Evolutionary conservation across 768 basidiomycete species (phyloP).

Genomic region (Gloeostereum incarnatum): DNA sequence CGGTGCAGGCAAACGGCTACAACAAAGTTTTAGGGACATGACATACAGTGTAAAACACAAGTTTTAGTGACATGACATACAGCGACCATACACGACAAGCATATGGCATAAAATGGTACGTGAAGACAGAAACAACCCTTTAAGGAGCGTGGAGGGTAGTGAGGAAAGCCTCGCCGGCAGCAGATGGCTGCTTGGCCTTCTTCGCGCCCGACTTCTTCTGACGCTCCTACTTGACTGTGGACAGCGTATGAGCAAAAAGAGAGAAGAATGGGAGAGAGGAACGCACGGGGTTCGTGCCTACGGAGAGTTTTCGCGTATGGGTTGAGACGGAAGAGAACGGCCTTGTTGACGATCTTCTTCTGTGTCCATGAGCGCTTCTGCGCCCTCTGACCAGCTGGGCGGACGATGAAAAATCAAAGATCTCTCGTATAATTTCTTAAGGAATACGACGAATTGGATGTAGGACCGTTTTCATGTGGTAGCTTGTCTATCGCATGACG

Average conservation of each 20-base stretch:
- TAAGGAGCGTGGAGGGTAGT: slow-evolving; percentile 79
- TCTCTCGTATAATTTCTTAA: too few relatives aligned
- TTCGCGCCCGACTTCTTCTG: slow-evolving; percentile 53
- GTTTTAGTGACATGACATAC: too few relatives aligned
- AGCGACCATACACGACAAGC: too few relatives aligned
- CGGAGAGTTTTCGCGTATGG: slow-evolving; percentile 95
- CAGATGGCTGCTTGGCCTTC: slow-evolving; percentile 52
- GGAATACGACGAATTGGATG: too few relatives aligned
- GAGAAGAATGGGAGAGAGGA: background rate
- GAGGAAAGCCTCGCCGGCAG: slow-evolving; percentile 80
- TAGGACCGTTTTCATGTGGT: too few relatives aligned
- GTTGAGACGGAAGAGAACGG: slow-evolving; percentile 93
- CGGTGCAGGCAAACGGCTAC: too few relatives aligned
- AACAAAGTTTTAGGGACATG: too few relatives aligned
- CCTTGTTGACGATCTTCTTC: slow-evolving; percentile 97
- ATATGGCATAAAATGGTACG: too few relatives aligned
- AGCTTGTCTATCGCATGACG: too few relatives aligned
- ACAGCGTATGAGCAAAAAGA: slow-evolving; percentile 7
- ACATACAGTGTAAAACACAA: too few relatives aligned
- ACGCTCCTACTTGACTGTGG: slow-evolving; percentile 72
- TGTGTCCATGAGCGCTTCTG: slow-evolving; percentile 97
- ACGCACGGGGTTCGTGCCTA: slow-evolving; percentile 81
- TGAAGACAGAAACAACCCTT: slow-evolving; percentile 21
- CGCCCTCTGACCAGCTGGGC: slow-evolving; percentile 75
- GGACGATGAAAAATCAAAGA: slow-evolving; percentile 90